Percentiles rank a stretch among this genome's conserved stretches.
Evolutionary conservation across 768 basidiomycete genomes (phyloP).

Genomic region (Lentinus brumalis): DNA sequence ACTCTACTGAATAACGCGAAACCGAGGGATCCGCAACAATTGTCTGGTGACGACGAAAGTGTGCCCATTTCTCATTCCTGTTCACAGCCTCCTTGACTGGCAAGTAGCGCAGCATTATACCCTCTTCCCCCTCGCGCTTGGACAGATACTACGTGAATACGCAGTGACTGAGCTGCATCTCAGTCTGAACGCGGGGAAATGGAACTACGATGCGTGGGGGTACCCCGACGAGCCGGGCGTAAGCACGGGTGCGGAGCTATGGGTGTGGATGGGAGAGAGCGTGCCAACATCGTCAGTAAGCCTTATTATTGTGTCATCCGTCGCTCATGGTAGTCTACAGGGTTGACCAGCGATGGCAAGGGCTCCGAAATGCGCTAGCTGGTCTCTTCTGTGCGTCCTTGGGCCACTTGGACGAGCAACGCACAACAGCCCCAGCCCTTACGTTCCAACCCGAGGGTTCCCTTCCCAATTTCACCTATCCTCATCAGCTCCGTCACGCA

Average conservation of each 20-base stretch:
- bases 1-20: constrained; percentile 56
- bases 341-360: constrained; percentile 78
- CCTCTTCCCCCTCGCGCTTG: constrained; percentile 82
- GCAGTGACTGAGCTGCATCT: constrained; percentile 88
- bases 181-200: constrained; percentile 87
- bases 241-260: constrained; percentile 85
- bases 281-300: constrained; percentile 15
- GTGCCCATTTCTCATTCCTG: too few species aligned
- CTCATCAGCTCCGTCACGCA: constrained; percentile 71
- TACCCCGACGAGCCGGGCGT: constrained; percentile 76
- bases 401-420: constrained; percentile 71
- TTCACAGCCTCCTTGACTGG: too few species aligned
- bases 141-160: constrained; percentile 85
- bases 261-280: constrained; percentile 86
- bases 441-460: constrained; percentile 66
- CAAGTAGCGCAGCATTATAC: constrained; percentile 79
- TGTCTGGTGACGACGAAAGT: constrained; percentile 48
- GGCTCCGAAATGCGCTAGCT: constrained; percentile 84
- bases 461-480: constrained; percentile 47
- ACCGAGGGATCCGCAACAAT: constrained; percentile 57
- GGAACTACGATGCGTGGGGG: constrained; percentile 87
- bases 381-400: constrained; percentile 96
- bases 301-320: not conserved
- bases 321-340: constrained; percentile 37
- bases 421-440: constrained; percentile 66